Percentiles rank a stretch among this genome's conserved stretches.
phyloP scores from a whole-genome alignment of 176 grass and related monocot species.

The Avena atlantica region DNA sequence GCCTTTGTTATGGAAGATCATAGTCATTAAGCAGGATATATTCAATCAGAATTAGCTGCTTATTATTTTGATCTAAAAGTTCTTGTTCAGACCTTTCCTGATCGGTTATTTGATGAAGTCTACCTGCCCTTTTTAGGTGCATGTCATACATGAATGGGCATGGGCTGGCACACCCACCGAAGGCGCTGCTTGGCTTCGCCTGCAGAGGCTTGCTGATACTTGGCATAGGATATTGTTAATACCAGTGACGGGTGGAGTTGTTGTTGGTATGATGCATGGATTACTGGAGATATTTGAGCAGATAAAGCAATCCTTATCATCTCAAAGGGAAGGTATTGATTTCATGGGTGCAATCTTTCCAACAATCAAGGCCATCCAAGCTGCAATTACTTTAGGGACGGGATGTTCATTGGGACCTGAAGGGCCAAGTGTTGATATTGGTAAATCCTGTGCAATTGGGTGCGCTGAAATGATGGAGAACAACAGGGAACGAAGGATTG shows the following conservation, averaged over 20 bases:
- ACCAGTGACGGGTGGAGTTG: slow-evolving; percentile 95
- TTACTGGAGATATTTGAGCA: slow-evolving; percentile 95
- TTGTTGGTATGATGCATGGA: slow-evolving; percentile 99
- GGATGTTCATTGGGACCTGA: slow-evolving; percentile 95
- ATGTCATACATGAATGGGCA: slow-evolving; percentile 98
- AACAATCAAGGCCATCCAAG: slow-evolving; percentile 91
- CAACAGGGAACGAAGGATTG: slow-evolving; percentile 91
- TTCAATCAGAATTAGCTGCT: neutral
- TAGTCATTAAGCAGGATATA: neutral
- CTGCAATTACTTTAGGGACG: slow-evolving; percentile 88
- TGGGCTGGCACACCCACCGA: slow-evolving; percentile 97
- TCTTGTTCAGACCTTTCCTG: slow-evolving; percentile 3
- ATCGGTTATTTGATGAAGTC: slow-evolving; percentile 16
- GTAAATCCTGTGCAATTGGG: slow-evolving; percentile 93
- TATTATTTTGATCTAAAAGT: neutral
- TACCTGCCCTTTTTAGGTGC: slow-evolving; percentile 58
- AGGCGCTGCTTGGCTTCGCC: slow-evolving; percentile 92
- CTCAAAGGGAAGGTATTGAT: slow-evolving; percentile 84
- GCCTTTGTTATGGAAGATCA: slow-evolving; percentile 17
- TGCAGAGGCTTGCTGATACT: slow-evolving; percentile 90
- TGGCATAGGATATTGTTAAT: slow-evolving; percentile 97
- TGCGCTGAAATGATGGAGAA: slow-evolving; percentile 99
- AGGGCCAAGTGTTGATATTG: slow-evolving; percentile 97
- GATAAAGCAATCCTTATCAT: slow-evolving; percentile 81
- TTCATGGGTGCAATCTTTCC: slow-evolving; percentile 78